A percentile compares a stretch with the other conserved stretches of the same genome.
phyloP scores from a whole-genome alignment of 2,329 filamentous ascomycete genomes.

The Cytospora mali region DNA sequence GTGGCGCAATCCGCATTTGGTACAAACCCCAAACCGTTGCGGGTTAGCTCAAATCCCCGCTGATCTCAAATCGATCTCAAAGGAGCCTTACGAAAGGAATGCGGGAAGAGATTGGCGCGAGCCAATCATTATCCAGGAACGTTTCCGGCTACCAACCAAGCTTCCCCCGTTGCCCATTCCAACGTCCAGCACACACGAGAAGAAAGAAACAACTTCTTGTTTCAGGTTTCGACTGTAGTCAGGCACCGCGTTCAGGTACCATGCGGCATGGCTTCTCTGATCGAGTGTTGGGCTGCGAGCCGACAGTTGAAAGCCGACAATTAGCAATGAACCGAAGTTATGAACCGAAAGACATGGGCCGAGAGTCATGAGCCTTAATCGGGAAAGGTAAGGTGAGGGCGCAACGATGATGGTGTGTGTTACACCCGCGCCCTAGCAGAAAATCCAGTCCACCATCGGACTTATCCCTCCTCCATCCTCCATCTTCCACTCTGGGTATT shows the following conservation, averaged over 20 bases:
- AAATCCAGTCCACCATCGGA: constrained; percentile 7
- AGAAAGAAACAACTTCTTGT: constrained; percentile 12
- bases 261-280: background rate
- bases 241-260: constrained; percentile 22
- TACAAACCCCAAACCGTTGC: constrained; percentile 12
- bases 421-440: constrained; percentile 11
- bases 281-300: background rate
- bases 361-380: constrained; percentile 9
- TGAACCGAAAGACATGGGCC: constrained; percentile 7
- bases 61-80: constrained; percentile 14
- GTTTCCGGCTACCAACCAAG: constrained; percentile 22
- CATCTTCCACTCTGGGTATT: constrained; percentile 12
- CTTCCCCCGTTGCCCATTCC: constrained; percentile 1
- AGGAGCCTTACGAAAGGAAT: constrained; percentile 15
- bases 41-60: constrained; percentile 15
- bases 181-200: background rate
- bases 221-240: constrained; percentile 19
- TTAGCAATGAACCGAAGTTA: background rate
- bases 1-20: constrained; percentile 18
- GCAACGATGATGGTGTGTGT: constrained; percentile 15
- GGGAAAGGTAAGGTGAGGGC: constrained; percentile 6
- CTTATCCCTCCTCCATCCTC: background rate
- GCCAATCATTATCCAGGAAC: constrained; percentile 11
- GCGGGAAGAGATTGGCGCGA: constrained; percentile 15
- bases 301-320: background rate